Percentiles rank a stretch among this genome's conserved stretches.
Evolutionary conservation across 352 stramenopile genomes (phyloP).

Genomic region (Phytophthora agathidicida): DNA sequence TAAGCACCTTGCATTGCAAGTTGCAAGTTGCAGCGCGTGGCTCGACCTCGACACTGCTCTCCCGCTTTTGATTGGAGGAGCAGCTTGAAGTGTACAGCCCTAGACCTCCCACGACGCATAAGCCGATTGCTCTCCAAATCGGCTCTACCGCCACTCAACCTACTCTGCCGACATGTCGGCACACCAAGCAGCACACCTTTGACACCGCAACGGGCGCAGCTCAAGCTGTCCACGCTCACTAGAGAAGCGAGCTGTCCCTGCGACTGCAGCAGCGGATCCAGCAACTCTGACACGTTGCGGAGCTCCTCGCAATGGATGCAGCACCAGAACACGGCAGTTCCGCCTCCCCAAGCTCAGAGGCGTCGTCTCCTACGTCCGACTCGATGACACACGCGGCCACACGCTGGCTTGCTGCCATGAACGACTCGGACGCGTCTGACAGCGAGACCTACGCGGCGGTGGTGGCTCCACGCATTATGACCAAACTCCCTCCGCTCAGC

Average conservation of each 20-base stretch:
- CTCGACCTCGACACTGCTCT: no score
- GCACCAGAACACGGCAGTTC: background rate
- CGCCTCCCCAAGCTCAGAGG: background rate
- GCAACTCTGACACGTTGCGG: background rate
- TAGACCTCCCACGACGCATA: slow-evolving; percentile 5
- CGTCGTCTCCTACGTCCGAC: slow-evolving; percentile 1
- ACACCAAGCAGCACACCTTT: slow-evolving; percentile 27
- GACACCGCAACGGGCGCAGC: background rate
- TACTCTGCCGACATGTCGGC: slow-evolving; percentile 3
- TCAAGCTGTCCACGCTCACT: slow-evolving; percentile 1
- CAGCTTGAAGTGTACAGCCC: slow-evolving; percentile 10
- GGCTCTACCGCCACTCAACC: slow-evolving; percentile 3
- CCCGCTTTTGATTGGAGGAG: slow-evolving; percentile 19
- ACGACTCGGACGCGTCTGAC: slow-evolving; percentile 20
- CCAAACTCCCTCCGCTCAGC: background rate
- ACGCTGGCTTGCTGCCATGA: slow-evolving; percentile 28
- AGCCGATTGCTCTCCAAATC: slow-evolving; percentile 19
- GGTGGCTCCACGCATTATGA: slow-evolving; percentile 1
- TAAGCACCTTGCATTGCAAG: no score
- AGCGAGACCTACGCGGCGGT: slow-evolving; percentile 7
- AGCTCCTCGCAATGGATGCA: slow-evolving; percentile 3
- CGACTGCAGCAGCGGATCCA: background rate
- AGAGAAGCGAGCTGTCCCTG: background rate
- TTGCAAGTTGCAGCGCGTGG: no score
- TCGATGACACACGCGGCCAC: slow-evolving; percentile 24